Conservation (phyloP, 495 filamentous ascomycete species). For the Lindgomyces ingoldianus region DNA sequence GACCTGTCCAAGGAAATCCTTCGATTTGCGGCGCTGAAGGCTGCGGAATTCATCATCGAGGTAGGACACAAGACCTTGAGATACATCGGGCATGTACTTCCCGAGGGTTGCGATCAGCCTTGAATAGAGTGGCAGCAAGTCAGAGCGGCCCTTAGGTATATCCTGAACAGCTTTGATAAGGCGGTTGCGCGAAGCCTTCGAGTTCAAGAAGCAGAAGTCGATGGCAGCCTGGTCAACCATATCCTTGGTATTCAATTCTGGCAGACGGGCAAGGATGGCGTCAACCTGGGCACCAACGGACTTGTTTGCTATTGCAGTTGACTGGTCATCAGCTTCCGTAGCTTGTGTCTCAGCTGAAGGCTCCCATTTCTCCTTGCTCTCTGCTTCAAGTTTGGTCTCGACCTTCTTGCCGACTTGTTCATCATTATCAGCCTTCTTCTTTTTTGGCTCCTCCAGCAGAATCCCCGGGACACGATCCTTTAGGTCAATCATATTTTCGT, state of each 20-base stretch:
- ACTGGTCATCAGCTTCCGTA: conserved; percentile 72
- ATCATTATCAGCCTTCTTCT: conserved; percentile 74
- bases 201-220: conserved; percentile 98
- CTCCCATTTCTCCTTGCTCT: conserved; percentile 51
- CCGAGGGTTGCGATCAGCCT: conserved; percentile 89
- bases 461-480: conserved; percentile 95
- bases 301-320: conserved; percentile 93
- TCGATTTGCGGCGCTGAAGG: conserved; percentile 95
- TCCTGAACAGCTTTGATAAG: conserved; percentile 92
- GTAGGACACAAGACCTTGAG: conserved; percentile 87
- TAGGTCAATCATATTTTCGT: conserved; percentile 92
- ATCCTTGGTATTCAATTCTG: conserved; percentile 88
- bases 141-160: conserved; percentile 86
- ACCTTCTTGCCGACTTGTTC: conserved; percentile 49
- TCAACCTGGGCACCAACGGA: conserved; percentile 97
- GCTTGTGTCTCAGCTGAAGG: conserved; percentile 57
- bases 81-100: conserved; percentile 89
- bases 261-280: conserved; percentile 79
- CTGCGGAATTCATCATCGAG: conserved; percentile 97
- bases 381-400: conserved; percentile 44
- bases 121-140: conserved; percentile 90
- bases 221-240: conserved; percentile 86
- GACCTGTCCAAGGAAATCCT: conserved; percentile 94
- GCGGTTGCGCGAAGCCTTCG: conserved; percentile 93
- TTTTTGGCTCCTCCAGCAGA: conserved; percentile 89